These are phyloP conservation scores for Scheffersomyces titani DNA, from an alignment of 1,139 yeast species.

Conservation along the genomic window DNA sequence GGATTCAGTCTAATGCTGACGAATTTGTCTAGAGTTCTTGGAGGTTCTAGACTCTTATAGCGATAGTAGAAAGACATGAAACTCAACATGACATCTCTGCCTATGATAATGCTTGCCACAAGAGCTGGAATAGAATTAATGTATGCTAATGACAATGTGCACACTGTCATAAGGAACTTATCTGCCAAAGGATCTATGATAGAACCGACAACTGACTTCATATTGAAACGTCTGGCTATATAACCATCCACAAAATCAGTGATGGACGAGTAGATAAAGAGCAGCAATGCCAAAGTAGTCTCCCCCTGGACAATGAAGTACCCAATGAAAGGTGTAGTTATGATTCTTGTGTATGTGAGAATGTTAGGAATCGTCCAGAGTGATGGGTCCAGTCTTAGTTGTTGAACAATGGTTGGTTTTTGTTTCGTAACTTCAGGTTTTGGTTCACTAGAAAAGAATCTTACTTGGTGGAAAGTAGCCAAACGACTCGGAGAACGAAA, in stretches of 20 bases:
- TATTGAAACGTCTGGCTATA: slow-evolving; percentile 77
- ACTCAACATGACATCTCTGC: slow-evolving; percentile 79
- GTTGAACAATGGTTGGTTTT: slow-evolving; percentile 11
- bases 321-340: slow-evolving; percentile 82
- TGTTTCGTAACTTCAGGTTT: background rate
- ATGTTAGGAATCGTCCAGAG: slow-evolving; percentile 82
- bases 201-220: slow-evolving; percentile 84
- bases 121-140: slow-evolving; percentile 66
- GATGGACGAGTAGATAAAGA: slow-evolving; percentile 82
- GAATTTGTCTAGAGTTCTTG: slow-evolving; percentile 69
- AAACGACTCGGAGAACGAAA: background rate
- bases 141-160: slow-evolving; percentile 75
- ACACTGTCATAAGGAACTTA: slow-evolving; percentile 82
- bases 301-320: slow-evolving; percentile 67
- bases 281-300: slow-evolving; percentile 60
- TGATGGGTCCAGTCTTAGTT: slow-evolving; percentile 41
- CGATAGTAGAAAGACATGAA: slow-evolving; percentile 76
- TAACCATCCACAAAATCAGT: slow-evolving; percentile 93
- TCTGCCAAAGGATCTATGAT: slow-evolving; percentile 96
- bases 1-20: slow-evolving; percentile 75
- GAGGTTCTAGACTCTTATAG: slow-evolving; percentile 71
- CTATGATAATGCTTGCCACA: slow-evolving; percentile 74
- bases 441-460: background rate
- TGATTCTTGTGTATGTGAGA: slow-evolving; percentile 75
- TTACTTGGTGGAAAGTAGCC: background rate